Conservation (phyloP, 257 asterid species). For the Fraxinus anomala region DNA sequence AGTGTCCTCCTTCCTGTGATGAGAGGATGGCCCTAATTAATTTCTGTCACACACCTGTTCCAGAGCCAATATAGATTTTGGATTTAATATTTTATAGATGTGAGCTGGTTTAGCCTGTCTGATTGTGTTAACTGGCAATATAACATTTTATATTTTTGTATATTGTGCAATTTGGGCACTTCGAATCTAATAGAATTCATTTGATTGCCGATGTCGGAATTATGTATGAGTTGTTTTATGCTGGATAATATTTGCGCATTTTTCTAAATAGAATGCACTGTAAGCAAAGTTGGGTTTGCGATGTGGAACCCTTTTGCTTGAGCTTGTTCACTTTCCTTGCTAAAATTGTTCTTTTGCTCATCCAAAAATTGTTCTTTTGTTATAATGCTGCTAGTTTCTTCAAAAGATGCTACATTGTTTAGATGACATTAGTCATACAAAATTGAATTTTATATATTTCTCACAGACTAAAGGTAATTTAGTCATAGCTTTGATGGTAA, state of each 20-base stretch:
- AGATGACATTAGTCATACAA: not conserved
- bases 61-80: too few relatives aligned
- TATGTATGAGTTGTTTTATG: not conserved
- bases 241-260: not conserved
- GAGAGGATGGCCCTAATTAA: too few relatives aligned
- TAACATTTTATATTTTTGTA: not conserved
- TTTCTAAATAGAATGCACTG: not conserved
- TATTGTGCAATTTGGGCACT: not conserved
- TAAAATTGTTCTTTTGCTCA: not conserved
- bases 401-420: not conserved
- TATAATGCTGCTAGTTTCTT: not conserved
- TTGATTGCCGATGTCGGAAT: not conserved
- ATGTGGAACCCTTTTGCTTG: not conserved
- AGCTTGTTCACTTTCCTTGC: not conserved
- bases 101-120: not conserved
- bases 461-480: not conserved
- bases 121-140: not conserved
- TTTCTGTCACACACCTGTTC: too few relatives aligned
- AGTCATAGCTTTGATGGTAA: not conserved
- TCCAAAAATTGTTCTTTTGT: not conserved
- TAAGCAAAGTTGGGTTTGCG: not conserved
- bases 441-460: not conserved
- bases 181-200: not conserved
- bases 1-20: too few relatives aligned
- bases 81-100: too few relatives aligned